These are phyloP conservation scores for Microstegium vimineum DNA, from an alignment of 176 grass and related monocot genomes.

Conservation along the genomic window DNA sequence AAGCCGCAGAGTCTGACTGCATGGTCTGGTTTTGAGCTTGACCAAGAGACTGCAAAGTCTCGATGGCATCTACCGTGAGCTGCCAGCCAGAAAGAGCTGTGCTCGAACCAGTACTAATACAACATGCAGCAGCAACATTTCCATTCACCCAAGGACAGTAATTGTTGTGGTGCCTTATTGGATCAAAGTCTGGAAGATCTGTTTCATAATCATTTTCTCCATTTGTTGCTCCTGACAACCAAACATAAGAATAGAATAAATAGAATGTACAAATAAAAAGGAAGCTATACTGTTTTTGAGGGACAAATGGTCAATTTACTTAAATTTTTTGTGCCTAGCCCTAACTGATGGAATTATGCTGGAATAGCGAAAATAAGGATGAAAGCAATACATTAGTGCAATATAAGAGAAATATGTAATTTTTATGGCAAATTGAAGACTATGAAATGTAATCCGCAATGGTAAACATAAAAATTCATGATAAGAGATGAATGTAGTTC, in stretches of 20 bases:
- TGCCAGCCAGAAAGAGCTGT: constrained; percentile 74
- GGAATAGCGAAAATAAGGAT: background rate
- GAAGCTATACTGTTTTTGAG: background rate
- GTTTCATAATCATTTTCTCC: constrained; percentile 76
- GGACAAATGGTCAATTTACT: background rate
- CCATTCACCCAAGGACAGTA: constrained; percentile 98
- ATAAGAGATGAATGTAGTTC: background rate
- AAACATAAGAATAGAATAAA: background rate
- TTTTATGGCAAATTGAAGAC: background rate
- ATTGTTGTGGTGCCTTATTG: constrained; percentile 89
- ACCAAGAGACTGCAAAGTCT: constrained; percentile 70
- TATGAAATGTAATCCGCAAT: background rate
- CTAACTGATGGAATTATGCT: background rate
- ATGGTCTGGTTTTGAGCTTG: constrained; percentile 75
- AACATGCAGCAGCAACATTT: constrained; percentile 69
- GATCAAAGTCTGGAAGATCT: constrained; percentile 80
- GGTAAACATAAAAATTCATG: background rate
- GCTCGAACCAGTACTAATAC: constrained; percentile 46
- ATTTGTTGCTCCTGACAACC: constrained; percentile 50
- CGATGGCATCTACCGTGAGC: constrained; percentile 86
- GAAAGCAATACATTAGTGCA: background rate
- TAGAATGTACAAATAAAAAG: background rate
- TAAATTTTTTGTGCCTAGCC: background rate
- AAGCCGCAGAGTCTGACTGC: constrained; percentile 91
- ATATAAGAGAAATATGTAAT: background rate